Evolutionary conservation across 2,329 filamentous ascomycete species (phyloP).

Genomic region (Penicillium rolfsii): DNA sequence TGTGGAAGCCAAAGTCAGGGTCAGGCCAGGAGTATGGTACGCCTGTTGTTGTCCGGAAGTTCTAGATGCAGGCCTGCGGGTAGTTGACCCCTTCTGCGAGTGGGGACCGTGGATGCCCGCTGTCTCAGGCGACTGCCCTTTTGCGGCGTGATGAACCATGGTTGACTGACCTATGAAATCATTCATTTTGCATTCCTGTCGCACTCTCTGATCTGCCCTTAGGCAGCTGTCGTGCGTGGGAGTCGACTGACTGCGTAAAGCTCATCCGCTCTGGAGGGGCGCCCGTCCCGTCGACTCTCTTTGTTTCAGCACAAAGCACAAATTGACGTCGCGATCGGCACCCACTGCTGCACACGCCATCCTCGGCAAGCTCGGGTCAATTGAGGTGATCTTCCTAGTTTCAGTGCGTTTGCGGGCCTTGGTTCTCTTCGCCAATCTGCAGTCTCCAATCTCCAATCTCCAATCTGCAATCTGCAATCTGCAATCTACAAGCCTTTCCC

Average conservation of each 20-base stretch:
- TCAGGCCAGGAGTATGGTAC: not conserved
- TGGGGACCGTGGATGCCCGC: not conserved
- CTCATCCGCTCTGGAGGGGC: not conserved
- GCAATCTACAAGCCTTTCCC: not conserved
- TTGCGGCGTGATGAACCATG: conserved; percentile 15
- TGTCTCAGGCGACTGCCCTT: not conserved
- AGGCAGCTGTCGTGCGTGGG: not conserved
- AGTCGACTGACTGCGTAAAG: not conserved
- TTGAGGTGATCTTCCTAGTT: not conserved
- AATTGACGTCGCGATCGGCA: conserved; percentile 2
- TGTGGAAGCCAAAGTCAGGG: not conserved
- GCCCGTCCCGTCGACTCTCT: not conserved
- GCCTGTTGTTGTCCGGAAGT: not conserved
- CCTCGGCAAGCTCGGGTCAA: conserved; percentile 2
- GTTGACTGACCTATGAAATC: conserved; percentile 24
- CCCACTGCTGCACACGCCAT: not conserved
- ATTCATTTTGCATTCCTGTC: conserved; percentile 14
- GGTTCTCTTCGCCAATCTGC: conserved; percentile 1
- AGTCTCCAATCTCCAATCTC: not conserved
- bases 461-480: not conserved
- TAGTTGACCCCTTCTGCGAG: too few species aligned
- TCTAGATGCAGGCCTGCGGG: not conserved
- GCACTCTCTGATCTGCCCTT: not conserved
- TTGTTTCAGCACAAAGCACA: not conserved
- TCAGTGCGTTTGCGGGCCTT: not conserved